Evolutionary conservation across 495 filamentous ascomycete species (phyloP), one percentile per base, ranked within the genome.

Genomic region (Xylaria curta): DNA sequence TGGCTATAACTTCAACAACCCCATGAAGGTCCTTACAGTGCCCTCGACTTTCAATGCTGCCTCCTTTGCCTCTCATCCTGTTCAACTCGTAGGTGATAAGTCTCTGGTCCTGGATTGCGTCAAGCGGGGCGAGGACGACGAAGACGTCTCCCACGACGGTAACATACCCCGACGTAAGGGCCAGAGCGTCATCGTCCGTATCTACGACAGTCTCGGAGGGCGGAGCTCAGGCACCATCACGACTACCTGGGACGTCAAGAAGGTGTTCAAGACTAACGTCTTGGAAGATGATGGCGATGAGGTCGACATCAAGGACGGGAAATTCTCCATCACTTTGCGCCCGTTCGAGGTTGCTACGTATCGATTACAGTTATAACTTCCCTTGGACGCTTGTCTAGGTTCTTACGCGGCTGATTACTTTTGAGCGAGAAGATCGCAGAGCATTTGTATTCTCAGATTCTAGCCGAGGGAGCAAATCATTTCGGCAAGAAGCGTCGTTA

Each of bases 51-150:
- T 79, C 5, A 73, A 80, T 2, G 72, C 86, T 10, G 72, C 82
- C 36, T 72, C 79, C 31, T 76, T 83, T 10, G 71, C 82, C 21
- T 78, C 74, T 40, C 80, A 83, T 24, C 83, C 88, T 4, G 82
- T 95, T 19, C 83, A 85, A 44, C 79, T 94, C 0, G 84, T 81
- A 3, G 86, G 87, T 26, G 84, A 88, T 28, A 78, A 84, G 15
- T 88, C 91, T 9, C 81, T 97, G 24, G 82, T 97, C 28, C 84
- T 97, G 7, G 94, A 97, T 76, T 90, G 88, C 19, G 85, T 97
- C 74, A 97, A 97, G 86, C 90, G 96, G 66, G 96, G 94, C 31
- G 97, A 98, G 81, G 96, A 99, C 74, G 96, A 99, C 74, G 93
- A 93, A 78, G 96, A 97, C 76, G 89, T 97, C 19, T 92, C 89